Percentiles rank a stretch among this genome's conserved stretches.
phyloP scores from a whole-genome alignment of 176 grass and related monocot genomes.

The Aegilops umbellulata region DNA sequence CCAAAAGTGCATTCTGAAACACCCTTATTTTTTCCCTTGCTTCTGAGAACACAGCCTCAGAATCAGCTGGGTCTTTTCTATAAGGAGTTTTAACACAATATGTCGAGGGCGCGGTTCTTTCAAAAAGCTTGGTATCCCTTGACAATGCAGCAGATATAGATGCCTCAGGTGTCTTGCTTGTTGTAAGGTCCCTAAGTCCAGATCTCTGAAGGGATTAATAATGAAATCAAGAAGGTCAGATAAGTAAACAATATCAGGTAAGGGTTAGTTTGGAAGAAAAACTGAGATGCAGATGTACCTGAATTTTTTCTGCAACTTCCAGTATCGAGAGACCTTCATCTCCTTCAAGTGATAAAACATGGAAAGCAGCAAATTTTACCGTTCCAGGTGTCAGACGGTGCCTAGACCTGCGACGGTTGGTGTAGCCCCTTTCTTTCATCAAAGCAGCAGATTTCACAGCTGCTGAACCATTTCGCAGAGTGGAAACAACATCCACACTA shows the following conservation, averaged over 20 bases:
- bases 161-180: conserved; percentile 97
- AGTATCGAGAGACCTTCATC: conserved; percentile 81
- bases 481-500: conserved; percentile 60
- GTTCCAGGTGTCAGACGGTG: conserved; percentile 96
- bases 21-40: conserved; percentile 85
- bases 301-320: conserved; percentile 96
- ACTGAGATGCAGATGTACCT: conserved; percentile 47
- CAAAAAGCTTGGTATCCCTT: conserved; percentile 90
- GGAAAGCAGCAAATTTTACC: conserved; percentile 97
- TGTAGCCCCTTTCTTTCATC: conserved; percentile 91
- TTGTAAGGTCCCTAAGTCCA: conserved; percentile 93
- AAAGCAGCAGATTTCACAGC: conserved; percentile 77
- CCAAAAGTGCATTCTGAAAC: conserved; percentile 74
- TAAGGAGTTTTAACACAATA: conserved; percentile 89
- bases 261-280: neutral
- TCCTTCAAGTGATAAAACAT: conserved; percentile 97
- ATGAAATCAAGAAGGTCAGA: conserved; percentile 11
- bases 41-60: conserved; percentile 62
- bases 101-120: conserved; percentile 90
- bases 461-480: conserved; percentile 72
- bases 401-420: conserved; percentile 59
- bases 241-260: conserved; percentile 10
- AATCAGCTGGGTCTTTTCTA: conserved; percentile 83
- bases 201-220: conserved; percentile 66
- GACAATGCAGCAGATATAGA: conserved; percentile 96